Evolutionary conservation across 805 yeast genomes (phyloP).

Genomic region (Cyberlindnera nakhonratchasimensis): DNA sequence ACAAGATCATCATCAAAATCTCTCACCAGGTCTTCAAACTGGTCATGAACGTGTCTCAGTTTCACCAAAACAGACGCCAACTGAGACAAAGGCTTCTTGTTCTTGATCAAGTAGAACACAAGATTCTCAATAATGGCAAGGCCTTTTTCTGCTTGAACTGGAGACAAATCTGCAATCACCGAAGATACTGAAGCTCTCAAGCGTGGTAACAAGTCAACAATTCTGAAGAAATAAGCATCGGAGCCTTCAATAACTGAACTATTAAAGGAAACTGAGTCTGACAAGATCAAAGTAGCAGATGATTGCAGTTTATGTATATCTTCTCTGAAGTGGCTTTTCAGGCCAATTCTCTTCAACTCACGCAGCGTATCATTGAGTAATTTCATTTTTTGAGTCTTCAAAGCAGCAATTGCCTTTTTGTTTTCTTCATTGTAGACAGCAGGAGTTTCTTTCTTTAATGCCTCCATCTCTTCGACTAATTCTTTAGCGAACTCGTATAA

Average conservation of each 20-base stretch:
- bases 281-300: constrained; percentile 59
- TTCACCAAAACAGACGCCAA: constrained; percentile 22
- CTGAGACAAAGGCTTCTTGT: constrained; percentile 44
- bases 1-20: constrained; percentile 18
- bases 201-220: constrained; percentile 78
- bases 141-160: constrained; percentile 68
- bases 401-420: constrained; percentile 63
- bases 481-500: constrained; percentile 54
- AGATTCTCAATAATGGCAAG: constrained; percentile 74
- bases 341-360: constrained; percentile 73
- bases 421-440: constrained; percentile 61
- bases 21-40: constrained; percentile 24
- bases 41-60: constrained; percentile 20
- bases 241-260: constrained; percentile 42
- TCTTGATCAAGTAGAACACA: constrained; percentile 51
- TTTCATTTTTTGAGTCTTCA: constrained; percentile 79
- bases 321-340: constrained; percentile 60
- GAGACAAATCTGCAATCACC: constrained; percentile 72
- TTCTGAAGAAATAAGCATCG: constrained; percentile 55
- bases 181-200: constrained; percentile 60
- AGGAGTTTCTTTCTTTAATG: constrained; percentile 78
- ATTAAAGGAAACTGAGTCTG: constrained; percentile 47
- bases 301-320: constrained; percentile 63
- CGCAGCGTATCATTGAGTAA: constrained; percentile 72
- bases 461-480: constrained; percentile 53